Evolutionary conservation across 1,284 basidiomycete genomes (phyloP).

Genomic region (Butyriboletus appendiculatus): DNA sequence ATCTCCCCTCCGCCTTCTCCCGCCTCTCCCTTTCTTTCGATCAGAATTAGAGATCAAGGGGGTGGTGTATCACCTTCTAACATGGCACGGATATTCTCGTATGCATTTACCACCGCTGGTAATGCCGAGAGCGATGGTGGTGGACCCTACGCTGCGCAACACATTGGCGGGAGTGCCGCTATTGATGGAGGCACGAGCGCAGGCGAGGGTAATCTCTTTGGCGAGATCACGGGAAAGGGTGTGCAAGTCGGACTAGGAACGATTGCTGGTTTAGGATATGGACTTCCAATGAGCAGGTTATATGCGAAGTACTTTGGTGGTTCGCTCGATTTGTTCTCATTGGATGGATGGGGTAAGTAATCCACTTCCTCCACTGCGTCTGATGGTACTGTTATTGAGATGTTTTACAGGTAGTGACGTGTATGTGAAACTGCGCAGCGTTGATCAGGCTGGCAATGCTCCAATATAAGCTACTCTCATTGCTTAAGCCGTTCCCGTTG

Average conservation of each 20-base stretch:
- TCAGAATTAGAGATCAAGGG: constrained; percentile 84
- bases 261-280: constrained; percentile 75
- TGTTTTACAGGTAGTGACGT: constrained; percentile 64
- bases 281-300: constrained; percentile 81
- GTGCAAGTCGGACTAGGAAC: constrained; percentile 70
- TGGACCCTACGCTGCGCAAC: constrained; percentile 73
- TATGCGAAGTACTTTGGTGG: constrained; percentile 85
- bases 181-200: constrained; percentile 47
- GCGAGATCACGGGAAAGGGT: constrained; percentile 74
- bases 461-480: constrained; percentile 25
- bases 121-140: constrained; percentile 48
- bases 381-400: constrained; percentile 3
- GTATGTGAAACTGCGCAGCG: constrained; percentile 70
- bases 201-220: constrained; percentile 63
- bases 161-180: constrained; percentile 69
- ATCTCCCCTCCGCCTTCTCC: constrained; percentile 58
- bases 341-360: constrained; percentile 78
- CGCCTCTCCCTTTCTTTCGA: constrained; percentile 57
- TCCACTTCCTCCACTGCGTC: not conserved
- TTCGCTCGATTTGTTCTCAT: constrained; percentile 70
- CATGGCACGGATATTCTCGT: constrained; percentile 82
- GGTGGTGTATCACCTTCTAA: constrained; percentile 79
- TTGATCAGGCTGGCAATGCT: constrained; percentile 67
- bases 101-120: constrained; percentile 81
- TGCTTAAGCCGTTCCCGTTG: not conserved